These are phyloP conservation scores for Jaenimonas drosophilae DNA, from an alignment of 208 protist species.

Conservation along the genomic window DNA sequence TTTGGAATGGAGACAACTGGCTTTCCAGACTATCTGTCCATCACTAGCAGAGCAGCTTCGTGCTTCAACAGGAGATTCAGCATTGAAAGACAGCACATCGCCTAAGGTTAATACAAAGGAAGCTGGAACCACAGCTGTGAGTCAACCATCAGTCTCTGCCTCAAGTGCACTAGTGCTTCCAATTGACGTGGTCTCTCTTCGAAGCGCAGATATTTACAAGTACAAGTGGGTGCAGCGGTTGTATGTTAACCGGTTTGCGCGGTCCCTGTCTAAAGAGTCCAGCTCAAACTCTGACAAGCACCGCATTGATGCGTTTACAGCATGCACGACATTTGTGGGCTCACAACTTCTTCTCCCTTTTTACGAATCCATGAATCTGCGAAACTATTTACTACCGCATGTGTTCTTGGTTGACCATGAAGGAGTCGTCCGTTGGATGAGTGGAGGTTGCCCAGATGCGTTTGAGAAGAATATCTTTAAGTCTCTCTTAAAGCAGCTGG, in stretches of 20 bases:
- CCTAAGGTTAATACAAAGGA: no score
- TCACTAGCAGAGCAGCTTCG: no score
- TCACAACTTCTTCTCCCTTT: slow-evolving; percentile 63
- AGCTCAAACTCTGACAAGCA: neutral
- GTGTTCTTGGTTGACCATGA: slow-evolving; percentile 79
- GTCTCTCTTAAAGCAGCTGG: slow-evolving; percentile 55
- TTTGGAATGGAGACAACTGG: slow-evolving; percentile 55
- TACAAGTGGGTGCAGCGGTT: slow-evolving; percentile 71
- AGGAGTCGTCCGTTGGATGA: slow-evolving; percentile 71
- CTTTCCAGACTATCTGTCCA: slow-evolving; percentile 64
- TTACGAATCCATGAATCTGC: slow-evolving; percentile 45
- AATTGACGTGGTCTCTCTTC: slow-evolving; percentile 73
- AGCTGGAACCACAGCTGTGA: neutral
- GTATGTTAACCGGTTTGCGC: slow-evolving; percentile 61
- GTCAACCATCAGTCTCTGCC: neutral
- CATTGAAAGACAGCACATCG: no score
- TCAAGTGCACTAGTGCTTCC: slow-evolving; percentile 16
- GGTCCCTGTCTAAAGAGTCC: slow-evolving; percentile 22
- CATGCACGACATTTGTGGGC: slow-evolving; percentile 73
- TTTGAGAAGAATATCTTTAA: slow-evolving; percentile 56
- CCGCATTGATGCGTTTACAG: slow-evolving; percentile 10
- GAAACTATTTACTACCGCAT: slow-evolving; percentile 77
- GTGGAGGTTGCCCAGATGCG: slow-evolving; percentile 67
- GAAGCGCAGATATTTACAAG: slow-evolving; percentile 73
- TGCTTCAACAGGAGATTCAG: no score